Percentiles rank a stretch among this genome's conserved stretches.
These are phyloP conservation scores for Rubus parviflorus DNA, from an alignment of 306 rosid genomes.

Conservation along the genomic window DNA sequence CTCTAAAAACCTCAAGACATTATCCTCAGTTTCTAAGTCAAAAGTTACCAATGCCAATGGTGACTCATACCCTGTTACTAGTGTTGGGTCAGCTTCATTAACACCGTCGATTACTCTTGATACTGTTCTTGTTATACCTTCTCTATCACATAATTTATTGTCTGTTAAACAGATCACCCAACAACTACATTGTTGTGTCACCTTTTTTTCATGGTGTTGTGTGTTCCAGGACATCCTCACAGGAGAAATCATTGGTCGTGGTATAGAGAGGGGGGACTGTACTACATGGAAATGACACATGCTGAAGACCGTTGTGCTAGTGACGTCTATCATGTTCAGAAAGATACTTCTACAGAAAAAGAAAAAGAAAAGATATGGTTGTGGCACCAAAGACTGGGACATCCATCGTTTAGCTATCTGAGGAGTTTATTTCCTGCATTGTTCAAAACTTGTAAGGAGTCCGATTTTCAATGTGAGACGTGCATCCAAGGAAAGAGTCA, in stretches of 20 bases:
- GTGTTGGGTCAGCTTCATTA: too few species aligned
- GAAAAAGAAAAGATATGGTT: neutral
- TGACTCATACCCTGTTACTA: neutral
- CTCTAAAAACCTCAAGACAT: neutral
- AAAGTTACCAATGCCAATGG: neutral
- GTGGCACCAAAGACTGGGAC: neutral
- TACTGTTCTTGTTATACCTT: too few species aligned
- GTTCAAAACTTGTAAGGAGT: neutral
- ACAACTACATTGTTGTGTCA: too few species aligned
- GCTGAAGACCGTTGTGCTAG: neutral
- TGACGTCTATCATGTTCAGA: neutral
- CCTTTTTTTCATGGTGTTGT: neutral
- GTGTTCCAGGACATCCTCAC: neutral
- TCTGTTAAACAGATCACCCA: neutral
- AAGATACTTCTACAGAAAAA: neutral
- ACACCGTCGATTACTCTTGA: too few species aligned
- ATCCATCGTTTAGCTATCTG: constrained; percentile 3
- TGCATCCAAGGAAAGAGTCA: neutral
- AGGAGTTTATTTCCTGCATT: neutral
- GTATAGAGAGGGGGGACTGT: neutral
- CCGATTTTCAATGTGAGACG: neutral
- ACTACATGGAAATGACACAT: neutral
- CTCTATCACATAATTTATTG: neutral
- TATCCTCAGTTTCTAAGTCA: too few species aligned
- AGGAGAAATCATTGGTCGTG: neutral